Conservation (phyloP, 2,329 filamentous ascomycete species). For the Penicillium thymicola region DNA sequence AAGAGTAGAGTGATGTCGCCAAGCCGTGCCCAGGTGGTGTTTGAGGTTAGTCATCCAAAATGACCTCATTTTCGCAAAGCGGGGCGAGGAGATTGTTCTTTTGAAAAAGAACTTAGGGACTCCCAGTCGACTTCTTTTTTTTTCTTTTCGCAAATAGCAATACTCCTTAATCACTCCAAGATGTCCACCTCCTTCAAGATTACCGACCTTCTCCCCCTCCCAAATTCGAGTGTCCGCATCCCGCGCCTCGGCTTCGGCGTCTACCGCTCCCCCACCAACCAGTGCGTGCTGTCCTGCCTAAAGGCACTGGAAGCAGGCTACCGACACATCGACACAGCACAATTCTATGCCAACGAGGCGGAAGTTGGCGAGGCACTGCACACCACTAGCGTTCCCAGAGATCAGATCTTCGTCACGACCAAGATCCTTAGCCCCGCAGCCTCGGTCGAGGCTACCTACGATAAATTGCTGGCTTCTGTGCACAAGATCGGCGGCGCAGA, state of each 20-base stretch:
- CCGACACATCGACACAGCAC: constrained; percentile 58
- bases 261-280: constrained; percentile 56
- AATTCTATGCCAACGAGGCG: constrained; percentile 67
- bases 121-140: background rate
- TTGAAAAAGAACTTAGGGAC: background rate
- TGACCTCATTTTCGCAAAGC: constrained; percentile 12
- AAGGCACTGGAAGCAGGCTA: constrained; percentile 54
- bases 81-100: constrained; percentile 4
- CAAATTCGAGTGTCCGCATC: constrained; percentile 52
- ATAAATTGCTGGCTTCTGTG: constrained; percentile 60
- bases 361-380: constrained; percentile 64
- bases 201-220: constrained; percentile 50
- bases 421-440: constrained; percentile 60
- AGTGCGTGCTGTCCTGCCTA: constrained; percentile 58
- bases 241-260: constrained; percentile 70
- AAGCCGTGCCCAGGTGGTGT: background rate
- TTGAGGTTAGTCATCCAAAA: constrained; percentile 5
- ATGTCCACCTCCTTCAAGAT: constrained; percentile 44
- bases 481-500: constrained; percentile 56
- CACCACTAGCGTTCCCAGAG: constrained; percentile 50
- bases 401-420: constrained; percentile 65
- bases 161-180: constrained; percentile 4
- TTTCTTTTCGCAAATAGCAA: constrained; percentile 1
- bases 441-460: constrained; percentile 58
- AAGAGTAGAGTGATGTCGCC: background rate